Conservation (phyloP, 1,284 basidiomycete species). For the Takashimella koratensis region DNA sequence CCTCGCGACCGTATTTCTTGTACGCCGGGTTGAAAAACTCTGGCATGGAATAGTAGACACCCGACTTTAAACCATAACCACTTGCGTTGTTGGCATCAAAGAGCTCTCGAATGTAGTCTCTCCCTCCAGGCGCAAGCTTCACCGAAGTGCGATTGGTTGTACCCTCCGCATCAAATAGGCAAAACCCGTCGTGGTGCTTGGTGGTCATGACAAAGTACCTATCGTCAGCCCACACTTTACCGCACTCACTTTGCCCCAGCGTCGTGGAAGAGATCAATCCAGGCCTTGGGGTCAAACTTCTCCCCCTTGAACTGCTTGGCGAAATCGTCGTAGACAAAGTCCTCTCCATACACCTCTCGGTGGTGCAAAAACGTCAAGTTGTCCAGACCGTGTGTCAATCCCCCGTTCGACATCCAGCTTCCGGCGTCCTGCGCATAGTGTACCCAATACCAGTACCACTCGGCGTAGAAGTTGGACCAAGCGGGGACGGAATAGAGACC, state of each 20-base stretch:
- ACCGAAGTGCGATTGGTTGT: slow-evolving; percentile 56
- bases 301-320: slow-evolving; percentile 56
- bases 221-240: too few species aligned
- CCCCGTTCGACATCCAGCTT: too few species aligned
- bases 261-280: slow-evolving; percentile 57
- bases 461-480: slow-evolving; percentile 52
- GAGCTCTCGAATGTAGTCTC: slow-evolving; percentile 57
- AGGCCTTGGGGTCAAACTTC: slow-evolving; percentile 56
- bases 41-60: slow-evolving; percentile 38
- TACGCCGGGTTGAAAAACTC: slow-evolving; percentile 61
- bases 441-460: slow-evolving; percentile 54
- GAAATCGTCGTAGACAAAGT: slow-evolving; percentile 59
- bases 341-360: slow-evolving; percentile 53
- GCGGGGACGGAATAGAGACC: slow-evolving; percentile 55
- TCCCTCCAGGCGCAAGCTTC: slow-evolving; percentile 54
- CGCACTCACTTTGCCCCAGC: slow-evolving; percentile 61
- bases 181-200: slow-evolving; percentile 51
- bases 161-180: slow-evolving; percentile 57
- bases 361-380: slow-evolving; percentile 55
- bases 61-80: slow-evolving; percentile 19
- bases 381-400: too few species aligned
- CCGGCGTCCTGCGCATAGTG: slow-evolving; percentile 21
- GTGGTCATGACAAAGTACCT: slow-evolving; percentile 62
- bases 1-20: slow-evolving; percentile 54
- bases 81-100: slow-evolving; percentile 53